Conservation (phyloP, 768 basidiomycete genomes). For the Chalciporus piperatus region DNA sequence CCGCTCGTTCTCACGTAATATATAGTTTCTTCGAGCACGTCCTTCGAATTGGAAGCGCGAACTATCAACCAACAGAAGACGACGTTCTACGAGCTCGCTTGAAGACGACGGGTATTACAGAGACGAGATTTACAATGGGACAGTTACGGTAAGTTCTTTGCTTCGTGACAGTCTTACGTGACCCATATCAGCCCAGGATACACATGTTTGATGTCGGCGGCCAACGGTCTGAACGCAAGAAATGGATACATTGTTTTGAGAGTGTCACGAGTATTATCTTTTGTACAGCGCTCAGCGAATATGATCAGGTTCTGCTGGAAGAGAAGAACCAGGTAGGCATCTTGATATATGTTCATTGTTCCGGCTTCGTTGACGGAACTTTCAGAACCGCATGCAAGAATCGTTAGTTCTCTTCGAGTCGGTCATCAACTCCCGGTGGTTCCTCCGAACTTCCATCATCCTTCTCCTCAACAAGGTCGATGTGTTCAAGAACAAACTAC, state of each 20-base stretch:
- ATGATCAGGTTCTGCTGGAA: conserved; percentile 70
- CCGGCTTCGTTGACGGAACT: neutral
- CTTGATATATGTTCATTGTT: neutral
- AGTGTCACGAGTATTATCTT: conserved; percentile 78
- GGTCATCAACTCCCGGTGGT: conserved; percentile 80
- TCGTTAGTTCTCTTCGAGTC: conserved; percentile 73
- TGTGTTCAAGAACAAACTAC: conserved; percentile 72
- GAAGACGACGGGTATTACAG: conserved; percentile 87
- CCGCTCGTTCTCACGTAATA: neutral
- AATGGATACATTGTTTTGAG: conserved; percentile 80
- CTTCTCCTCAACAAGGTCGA: conserved; percentile 73
- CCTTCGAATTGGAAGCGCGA: conserved; percentile 72
- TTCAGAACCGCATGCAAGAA: conserved; percentile 72
- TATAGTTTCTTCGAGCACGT: conserved; percentile 83
- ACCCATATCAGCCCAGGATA: conserved; percentile 33
- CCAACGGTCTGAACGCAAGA: conserved; percentile 77
- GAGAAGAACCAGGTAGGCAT: conserved; percentile 38
- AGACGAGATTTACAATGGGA: conserved; percentile 79
- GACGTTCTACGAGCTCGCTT: conserved; percentile 87
- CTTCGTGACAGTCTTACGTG: rapidly evolving
- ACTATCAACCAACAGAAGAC: conserved; percentile 84
- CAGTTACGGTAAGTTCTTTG: conserved; percentile 47
- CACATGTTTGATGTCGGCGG: conserved; percentile 82
- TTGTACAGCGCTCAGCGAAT: conserved; percentile 72
- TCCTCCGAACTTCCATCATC: conserved; percentile 63